These are phyloP conservation scores for Petrea volubilis DNA, from an alignment of 257 asterid genomes.

Conservation along the genomic window DNA sequence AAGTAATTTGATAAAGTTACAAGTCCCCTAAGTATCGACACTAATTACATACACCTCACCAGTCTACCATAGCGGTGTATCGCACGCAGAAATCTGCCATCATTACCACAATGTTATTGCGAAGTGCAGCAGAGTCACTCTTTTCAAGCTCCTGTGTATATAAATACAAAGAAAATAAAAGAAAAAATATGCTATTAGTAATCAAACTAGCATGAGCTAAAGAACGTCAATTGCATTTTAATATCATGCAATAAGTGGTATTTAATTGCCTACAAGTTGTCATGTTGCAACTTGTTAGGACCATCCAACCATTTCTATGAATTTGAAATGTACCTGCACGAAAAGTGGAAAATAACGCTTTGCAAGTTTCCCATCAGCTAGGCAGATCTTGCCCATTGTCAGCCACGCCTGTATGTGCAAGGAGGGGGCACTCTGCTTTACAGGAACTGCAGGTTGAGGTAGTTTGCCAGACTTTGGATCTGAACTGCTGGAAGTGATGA, in stretches of 20 bases:
- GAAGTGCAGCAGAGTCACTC: slow-evolving; percentile 80
- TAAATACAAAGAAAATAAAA: neutral
- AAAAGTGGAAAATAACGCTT: slow-evolving; percentile 93
- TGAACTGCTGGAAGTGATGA: slow-evolving; percentile 68
- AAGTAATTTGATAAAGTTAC: slow-evolving; percentile 17
- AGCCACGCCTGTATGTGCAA: slow-evolving; percentile 86
- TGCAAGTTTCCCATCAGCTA: slow-evolving; percentile 88
- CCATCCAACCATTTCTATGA: neutral
- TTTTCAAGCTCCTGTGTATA: slow-evolving; percentile 94
- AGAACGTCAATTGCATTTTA: neutral
- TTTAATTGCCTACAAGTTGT: neutral
- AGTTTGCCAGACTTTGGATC: slow-evolving; percentile 51
- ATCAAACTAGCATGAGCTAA: neutral
- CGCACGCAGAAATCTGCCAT: slow-evolving; percentile 98
- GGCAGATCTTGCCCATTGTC: slow-evolving; percentile 93
- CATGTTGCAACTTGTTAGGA: neutral
- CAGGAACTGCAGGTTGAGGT: slow-evolving; percentile 40
- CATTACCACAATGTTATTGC: slow-evolving; percentile 80
- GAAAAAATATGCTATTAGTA: neutral
- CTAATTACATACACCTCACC: slow-evolving; percentile 51
- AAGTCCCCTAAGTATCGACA: neutral
- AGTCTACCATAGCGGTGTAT: slow-evolving; percentile 88
- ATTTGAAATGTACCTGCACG: slow-evolving; percentile 68
- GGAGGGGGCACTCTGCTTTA: slow-evolving; percentile 66
- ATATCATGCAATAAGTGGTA: neutral